These are phyloP conservation scores for Populus tomentosa DNA, from an alignment of 441 rosid species.

Conservation along the genomic window DNA sequence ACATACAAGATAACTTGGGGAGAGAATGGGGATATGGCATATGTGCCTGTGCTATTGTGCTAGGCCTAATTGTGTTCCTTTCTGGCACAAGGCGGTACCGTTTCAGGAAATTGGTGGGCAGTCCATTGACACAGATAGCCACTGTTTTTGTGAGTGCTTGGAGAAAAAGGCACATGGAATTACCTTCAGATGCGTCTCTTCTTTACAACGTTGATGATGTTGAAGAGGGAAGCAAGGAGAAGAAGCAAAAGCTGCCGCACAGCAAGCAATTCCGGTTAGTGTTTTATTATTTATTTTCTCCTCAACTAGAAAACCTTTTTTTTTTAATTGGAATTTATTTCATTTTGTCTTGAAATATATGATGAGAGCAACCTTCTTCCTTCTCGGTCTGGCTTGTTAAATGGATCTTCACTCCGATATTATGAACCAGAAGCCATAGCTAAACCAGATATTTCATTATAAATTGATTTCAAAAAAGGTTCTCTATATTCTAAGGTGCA, in stretches of 20 bases:
- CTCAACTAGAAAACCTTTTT: neutral
- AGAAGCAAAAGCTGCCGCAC: slow-evolving; percentile 70
- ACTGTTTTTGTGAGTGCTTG: slow-evolving; percentile 61
- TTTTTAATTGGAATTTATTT: neutral
- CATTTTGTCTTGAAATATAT: neutral
- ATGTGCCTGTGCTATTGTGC: slow-evolving; percentile 63
- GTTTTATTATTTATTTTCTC: too few species aligned
- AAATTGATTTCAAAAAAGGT: too few species aligned
- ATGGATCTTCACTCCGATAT: neutral
- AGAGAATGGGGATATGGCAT: slow-evolving; percentile 85
- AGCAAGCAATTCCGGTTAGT: slow-evolving; percentile 66
- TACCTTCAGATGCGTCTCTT: slow-evolving; percentile 52
- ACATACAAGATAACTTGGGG: slow-evolving; percentile 79
- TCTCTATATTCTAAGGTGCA: too few species aligned
- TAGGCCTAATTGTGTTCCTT: slow-evolving; percentile 51
- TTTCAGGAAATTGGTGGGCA: slow-evolving; percentile 75
- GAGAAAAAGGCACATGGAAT: slow-evolving; percentile 50
- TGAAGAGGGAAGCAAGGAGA: slow-evolving; percentile 40
- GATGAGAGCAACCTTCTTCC: too few species aligned
- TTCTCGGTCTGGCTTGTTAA: too few species aligned
- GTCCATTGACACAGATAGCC: slow-evolving; percentile 87
- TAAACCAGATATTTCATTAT: too few species aligned
- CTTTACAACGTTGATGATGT: slow-evolving; percentile 54
- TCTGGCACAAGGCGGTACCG: slow-evolving; percentile 76
- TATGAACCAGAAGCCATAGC: too few species aligned